Evolutionary conservation across 1,139 yeast genomes (phyloP).

Genomic region (Suhomyces guaymorum): DNA sequence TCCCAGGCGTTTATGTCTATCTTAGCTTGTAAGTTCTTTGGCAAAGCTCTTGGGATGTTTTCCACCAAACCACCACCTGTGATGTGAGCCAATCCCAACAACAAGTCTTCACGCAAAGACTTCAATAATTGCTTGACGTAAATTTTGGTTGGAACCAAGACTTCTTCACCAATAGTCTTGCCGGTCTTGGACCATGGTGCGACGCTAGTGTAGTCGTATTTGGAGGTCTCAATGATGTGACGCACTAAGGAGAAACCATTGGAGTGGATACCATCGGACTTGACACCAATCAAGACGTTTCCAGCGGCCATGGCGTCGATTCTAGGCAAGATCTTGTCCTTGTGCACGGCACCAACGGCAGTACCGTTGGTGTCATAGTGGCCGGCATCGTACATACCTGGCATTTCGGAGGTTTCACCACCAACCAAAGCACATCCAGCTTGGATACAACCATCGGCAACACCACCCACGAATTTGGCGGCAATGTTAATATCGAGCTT

Average conservation of each 20-base stretch:
- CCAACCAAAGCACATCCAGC: constrained; percentile 99
- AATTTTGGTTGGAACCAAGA: constrained; percentile 87
- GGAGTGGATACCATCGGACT: constrained; percentile 92
- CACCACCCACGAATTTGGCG: constrained; percentile 88
- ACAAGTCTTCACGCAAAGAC: constrained; percentile 62
- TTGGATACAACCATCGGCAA: constrained; percentile 91
- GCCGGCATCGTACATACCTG: constrained; percentile 93
- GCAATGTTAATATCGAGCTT: constrained; percentile 83
- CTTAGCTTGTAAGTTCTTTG: constrained; percentile 73
- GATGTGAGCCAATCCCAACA: constrained; percentile 92
- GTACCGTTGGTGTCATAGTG: constrained; percentile 99
- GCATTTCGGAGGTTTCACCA: constrained; percentile 99
- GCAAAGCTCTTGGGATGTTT: constrained; percentile 93
- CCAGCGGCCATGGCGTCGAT: constrained; percentile 68
- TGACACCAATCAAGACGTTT: constrained; percentile 81
- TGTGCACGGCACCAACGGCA: constrained; percentile 97
- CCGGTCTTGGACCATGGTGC: constrained; percentile 84
- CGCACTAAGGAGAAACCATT: constrained; percentile 97
- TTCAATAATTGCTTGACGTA: constrained; percentile 89
- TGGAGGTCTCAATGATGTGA: constrained; percentile 75
- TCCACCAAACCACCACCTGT: constrained; percentile 99
- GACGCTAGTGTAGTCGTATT: constrained; percentile 62
- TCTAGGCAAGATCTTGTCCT: constrained; percentile 72
- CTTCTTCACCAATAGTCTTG: constrained; percentile 79
- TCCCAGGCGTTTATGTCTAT: constrained; percentile 81